Evolutionary conservation across 208 protist species (phyloP).

Genomic region (Crithidia brevicula): DNA sequence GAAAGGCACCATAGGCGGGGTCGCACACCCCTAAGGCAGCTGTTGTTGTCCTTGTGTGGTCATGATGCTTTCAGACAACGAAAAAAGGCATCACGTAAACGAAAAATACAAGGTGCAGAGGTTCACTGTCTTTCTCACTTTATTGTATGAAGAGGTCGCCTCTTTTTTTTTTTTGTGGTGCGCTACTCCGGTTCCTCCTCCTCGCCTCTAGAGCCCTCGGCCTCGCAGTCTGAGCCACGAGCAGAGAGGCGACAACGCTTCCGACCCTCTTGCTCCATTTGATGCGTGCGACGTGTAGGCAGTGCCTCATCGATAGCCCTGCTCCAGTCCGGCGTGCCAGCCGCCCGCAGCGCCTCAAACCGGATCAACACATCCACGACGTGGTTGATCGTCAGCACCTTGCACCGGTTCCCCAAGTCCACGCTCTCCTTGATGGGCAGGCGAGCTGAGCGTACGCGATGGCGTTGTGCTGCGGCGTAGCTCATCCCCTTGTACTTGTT

Average conservation of each 20-base stretch:
- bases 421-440: constrained; percentile 83
- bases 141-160: no score
- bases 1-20: no score
- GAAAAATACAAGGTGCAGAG: no score
- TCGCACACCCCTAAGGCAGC: no score
- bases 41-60: no score
- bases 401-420: constrained; percentile 84
- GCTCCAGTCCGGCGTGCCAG: constrained; percentile 53
- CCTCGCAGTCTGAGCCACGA: not conserved
- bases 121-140: no score
- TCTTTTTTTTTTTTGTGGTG: no score
- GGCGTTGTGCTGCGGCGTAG: constrained; percentile 46
- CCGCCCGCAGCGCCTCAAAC: constrained; percentile 37
- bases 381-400: constrained; percentile 92
- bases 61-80: no score
- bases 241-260: constrained; percentile 26
- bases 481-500: constrained; percentile 84
- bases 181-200: no score
- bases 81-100: no score
- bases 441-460: constrained; percentile 76
- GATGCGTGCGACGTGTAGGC: constrained; percentile 66
- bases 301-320: constrained; percentile 65
- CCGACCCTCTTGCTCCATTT: constrained; percentile 36
- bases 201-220: not conserved
- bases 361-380: constrained; percentile 75